phyloP scores from a whole-genome alignment of 2,329 filamentous ascomycete genomes.

The Meredithiella fracta region DNA sequence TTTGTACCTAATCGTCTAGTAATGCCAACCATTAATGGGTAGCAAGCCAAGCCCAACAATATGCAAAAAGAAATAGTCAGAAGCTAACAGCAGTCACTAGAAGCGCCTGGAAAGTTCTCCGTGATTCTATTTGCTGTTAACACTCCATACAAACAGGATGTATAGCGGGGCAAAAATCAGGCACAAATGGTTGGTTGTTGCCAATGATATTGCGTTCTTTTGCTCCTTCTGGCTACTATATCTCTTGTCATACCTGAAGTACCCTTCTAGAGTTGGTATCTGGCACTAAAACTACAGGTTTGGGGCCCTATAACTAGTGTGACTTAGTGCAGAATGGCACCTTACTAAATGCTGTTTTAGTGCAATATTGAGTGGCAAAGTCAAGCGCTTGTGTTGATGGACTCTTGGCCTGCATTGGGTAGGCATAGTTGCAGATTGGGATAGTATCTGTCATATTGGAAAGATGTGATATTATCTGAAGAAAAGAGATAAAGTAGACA shows the following conservation, averaged over 20 bases:
- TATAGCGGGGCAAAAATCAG: slow-evolving; percentile 9
- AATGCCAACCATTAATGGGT: not conserved
- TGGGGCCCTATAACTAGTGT: too few species aligned
- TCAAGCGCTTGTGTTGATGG: not conserved
- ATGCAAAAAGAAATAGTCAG: not conserved
- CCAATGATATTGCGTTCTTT: not conserved
- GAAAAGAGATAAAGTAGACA: not conserved
- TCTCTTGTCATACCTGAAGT: not conserved
- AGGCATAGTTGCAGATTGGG: not conserved
- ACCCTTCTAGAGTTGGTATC: not conserved
- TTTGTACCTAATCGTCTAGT: slow-evolving; percentile 1
- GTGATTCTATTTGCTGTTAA: slow-evolving; percentile 9
- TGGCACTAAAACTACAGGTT: not conserved
- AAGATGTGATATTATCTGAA: not conserved
- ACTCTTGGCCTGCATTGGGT: not conserved
- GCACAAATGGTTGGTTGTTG: slow-evolving; percentile 8
- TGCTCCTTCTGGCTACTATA: not conserved
- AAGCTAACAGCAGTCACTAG: not conserved
- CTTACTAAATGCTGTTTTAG: too few species aligned
- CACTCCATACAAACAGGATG: slow-evolving; percentile 2
- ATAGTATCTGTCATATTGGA: not conserved
- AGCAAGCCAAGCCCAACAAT: not conserved
- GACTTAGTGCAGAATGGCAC: too few species aligned
- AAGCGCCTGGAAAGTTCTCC: slow-evolving; percentile 13
- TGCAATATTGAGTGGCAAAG: too few species aligned